Evolutionary conservation across 495 filamentous ascomycete species (phyloP), one percentile per base, ranked within the genome.

Genomic region (Rostrohypoxylon terebratum): DNA sequence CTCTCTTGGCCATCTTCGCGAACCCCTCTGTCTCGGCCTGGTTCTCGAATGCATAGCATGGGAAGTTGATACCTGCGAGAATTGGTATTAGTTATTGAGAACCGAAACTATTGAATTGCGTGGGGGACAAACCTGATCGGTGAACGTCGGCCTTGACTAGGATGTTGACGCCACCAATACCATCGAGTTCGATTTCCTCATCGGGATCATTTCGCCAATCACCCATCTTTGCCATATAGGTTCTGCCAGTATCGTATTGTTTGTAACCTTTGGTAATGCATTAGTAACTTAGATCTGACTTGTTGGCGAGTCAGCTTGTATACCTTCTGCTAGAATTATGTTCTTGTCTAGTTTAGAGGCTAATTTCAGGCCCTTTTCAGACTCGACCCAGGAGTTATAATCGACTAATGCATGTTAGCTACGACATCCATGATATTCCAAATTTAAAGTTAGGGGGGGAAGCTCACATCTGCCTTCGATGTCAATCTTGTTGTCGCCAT

Each of bases 361-460:
- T 50, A 98, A 85, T 66, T 88, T 91, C 16, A 90, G 88, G 60
- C 84, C 94, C 78, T 94, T 90, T 47, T 92, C 89, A 16, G 96
- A 96, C 83, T 99, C 96, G 74, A 97, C 90, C 96, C 96, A 99
- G 0, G 96, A 99, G 82, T 99, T 99, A 83, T 98, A 99, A 79
- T 99, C 96, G 75, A 98, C 94, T 97, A 72, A 21, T 42, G 14
- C 10, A 25, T 4, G 40, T 53, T 25, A 68, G 71, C 55, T 25
- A 16, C 8, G 21, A 21, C 44, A n/a, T 45, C 16, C 16, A 45
- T 45, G 16, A 45, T 45, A 20, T 33, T 23, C n/a, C 13, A 20
- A 11, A 21, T 33, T 45, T 21, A 21, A 28, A 14, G 25, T 36
- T 21, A 20, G n/a, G 14, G 47, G 3, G 14, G 10, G 5, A 40